phyloP scores from a whole-genome alignment of 768 basidiomycete genomes.

The Leccinum aurantiacum region DNA sequence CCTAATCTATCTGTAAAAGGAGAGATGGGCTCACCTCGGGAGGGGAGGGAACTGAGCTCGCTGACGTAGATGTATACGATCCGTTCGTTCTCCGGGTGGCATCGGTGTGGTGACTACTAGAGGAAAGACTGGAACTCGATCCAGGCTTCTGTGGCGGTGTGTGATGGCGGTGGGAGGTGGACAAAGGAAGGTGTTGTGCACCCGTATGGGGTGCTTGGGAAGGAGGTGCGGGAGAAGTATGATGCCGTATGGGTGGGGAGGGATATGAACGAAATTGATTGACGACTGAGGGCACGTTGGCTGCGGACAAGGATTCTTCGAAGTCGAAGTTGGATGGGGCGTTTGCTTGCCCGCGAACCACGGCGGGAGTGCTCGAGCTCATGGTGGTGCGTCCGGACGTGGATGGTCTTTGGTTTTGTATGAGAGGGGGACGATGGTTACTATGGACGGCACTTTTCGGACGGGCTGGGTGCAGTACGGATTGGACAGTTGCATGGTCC shows the following conservation, averaged over 20 bases:
- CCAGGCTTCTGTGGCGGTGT: constrained; percentile 23
- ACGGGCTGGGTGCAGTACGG: background rate
- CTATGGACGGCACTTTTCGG: constrained; percentile 17
- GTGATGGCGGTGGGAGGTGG: constrained; percentile 10
- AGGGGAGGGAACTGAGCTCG: constrained; percentile 21
- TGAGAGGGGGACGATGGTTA: constrained; percentile 17
- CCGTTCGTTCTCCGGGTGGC: constrained; percentile 24
- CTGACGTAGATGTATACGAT: constrained; percentile 28
- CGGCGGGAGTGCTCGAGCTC: constrained; percentile 13
- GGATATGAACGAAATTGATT: constrained; percentile 34
- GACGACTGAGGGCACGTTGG: constrained; percentile 31
- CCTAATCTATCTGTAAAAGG: constrained; percentile 11
- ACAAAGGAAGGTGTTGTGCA: constrained; percentile 7
- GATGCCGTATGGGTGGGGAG: constrained; percentile 23
- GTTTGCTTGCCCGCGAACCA: constrained; percentile 24
- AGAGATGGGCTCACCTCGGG: constrained; percentile 23
- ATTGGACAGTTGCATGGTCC: constrained; percentile 4
- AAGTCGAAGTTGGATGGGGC: constrained; percentile 26
- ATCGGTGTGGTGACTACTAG: constrained; percentile 27
- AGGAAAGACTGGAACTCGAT: constrained; percentile 28
- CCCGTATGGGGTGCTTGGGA: constrained; percentile 12
- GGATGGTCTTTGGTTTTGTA: constrained; percentile 5
- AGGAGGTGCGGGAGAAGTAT: constrained; percentile 22
- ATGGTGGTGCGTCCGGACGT: background rate
- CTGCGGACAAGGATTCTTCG: constrained; percentile 30